Evolutionary conservation across 163 green algal genomes (phyloP), one percentile per base, ranked within the genome.

Genomic region (Volvox carteri): DNA sequence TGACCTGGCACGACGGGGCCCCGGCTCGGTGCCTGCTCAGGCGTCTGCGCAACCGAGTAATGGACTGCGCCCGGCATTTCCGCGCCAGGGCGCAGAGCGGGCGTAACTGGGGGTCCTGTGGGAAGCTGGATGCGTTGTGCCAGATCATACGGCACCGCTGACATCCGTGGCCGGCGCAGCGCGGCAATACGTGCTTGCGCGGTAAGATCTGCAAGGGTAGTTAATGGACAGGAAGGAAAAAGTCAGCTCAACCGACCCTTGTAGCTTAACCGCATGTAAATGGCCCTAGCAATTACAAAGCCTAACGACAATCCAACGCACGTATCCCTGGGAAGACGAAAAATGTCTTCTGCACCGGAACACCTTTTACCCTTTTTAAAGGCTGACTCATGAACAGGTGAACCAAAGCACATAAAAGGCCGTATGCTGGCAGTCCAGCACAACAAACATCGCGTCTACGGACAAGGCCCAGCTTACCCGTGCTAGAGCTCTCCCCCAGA

Each of bases 1-100:
- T 87, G 81, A 87, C 81, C 81, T 87, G 81, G 81, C 65, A 65
- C 46, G 9, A 28, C 23, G 46, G 81, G 46, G 21, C 42, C 41
- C 5, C 81, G 65, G 65, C 35, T 77, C 62, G 81, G 41, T 48
- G 30, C 21, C 48, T 50, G 25, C 62, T 87, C 79, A 23, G 65
- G 33, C 39, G 44, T 37, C 44, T 62, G 60, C 33, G 79, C 23
- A 48, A 54, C 60, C 11, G 81, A 65, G 21, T 79, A n/a, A 23
- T 65, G 81, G 1, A 41, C 7, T 0, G 81, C 81, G 12, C 33
- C 46, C 42, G 28, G 35, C 5, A 18, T 4, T 30, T 86, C 78
- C 58, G 23, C 23, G n/a, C 33, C 1, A 8, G 33, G n/a, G 23
- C 78, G 78, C 41, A 77, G 5, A 16, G 78, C 78, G 7, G 42